Percentiles rank a stretch among this genome's conserved stretches.
phyloP scores from a whole-genome alignment of 2,329 filamentous ascomycete species.

The Sclerotinia subarctica region DNA sequence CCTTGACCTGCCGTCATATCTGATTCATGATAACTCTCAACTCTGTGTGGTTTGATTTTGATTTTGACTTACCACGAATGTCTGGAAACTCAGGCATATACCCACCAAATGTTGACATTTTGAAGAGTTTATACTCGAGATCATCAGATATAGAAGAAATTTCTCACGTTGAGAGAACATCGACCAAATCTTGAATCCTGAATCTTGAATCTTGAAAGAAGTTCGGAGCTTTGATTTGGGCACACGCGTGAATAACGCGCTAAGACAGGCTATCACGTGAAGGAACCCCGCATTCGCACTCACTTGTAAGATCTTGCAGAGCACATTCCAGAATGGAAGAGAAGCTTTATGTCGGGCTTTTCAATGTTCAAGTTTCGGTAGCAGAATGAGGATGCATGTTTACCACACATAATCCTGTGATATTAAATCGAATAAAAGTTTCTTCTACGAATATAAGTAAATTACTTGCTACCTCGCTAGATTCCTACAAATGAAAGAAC shows the following conservation, averaged over 20 bases:
- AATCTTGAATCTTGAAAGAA: background rate
- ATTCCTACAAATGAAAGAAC: background rate
- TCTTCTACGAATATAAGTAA: background rate
- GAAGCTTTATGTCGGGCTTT: background rate
- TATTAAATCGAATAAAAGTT: background rate
- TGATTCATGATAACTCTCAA: background rate
- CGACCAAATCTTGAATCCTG: background rate
- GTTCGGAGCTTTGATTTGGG: background rate
- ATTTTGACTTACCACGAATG: slow-evolving; percentile 56
- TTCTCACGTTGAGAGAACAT: background rate
- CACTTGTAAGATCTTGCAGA: no score
- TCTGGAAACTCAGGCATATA: slow-evolving; percentile 73
- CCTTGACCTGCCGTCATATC: background rate
- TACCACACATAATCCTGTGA: background rate
- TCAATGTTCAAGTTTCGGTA: background rate
- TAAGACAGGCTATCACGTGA: slow-evolving; percentile 8
- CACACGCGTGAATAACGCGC: background rate
- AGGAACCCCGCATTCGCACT: background rate
- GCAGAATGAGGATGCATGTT: background rate
- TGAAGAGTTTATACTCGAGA: background rate
- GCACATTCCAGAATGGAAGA: background rate
- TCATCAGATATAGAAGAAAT: background rate
- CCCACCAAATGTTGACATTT: slow-evolving; percentile 77
- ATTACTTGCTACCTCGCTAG: background rate
- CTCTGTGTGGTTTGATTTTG: background rate